Percentiles rank a stretch among this genome's conserved stretches.
phyloP scores from a whole-genome alignment of 805 yeast genomes.

The Candida parachauliodes region DNA sequence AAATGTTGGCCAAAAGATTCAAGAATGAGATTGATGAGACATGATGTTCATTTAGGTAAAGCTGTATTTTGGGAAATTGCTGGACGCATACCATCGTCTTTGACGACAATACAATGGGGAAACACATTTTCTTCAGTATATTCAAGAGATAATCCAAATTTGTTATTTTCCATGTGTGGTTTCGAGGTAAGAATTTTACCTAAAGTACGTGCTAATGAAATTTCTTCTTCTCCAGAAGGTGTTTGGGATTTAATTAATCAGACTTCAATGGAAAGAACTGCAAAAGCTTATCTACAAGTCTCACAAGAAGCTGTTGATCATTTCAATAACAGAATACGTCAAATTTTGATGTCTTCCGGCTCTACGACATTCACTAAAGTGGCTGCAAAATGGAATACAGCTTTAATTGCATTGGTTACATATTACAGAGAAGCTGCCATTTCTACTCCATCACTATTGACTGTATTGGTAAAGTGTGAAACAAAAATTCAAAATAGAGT shows the following conservation, averaged over 20 bases:
- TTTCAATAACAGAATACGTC: conserved; percentile 81
- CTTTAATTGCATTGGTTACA: conserved; percentile 77
- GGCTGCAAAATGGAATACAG: conserved; percentile 95
- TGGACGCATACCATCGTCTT: conserved; percentile 71
- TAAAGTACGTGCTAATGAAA: conserved; percentile 54
- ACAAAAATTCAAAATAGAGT: conserved; percentile 92
- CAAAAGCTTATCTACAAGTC: conserved; percentile 82
- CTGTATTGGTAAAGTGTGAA: conserved; percentile 83
- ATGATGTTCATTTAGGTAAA: conserved; percentile 87
- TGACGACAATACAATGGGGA: conserved; percentile 75
- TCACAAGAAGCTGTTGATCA: conserved; percentile 73
- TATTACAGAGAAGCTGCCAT: conserved; percentile 93
- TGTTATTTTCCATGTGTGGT: conserved; percentile 89
- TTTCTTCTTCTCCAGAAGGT: conserved; percentile 65
- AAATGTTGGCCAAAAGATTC: conserved; percentile 94
- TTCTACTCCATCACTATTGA: conserved; percentile 73
- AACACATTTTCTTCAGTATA: conserved; percentile 83
- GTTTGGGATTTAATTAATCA: conserved; percentile 85
- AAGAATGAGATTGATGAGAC: conserved; percentile 85
- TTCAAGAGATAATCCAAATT: conserved; percentile 83
- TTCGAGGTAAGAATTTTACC: conserved; percentile 91
- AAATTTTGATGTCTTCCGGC: conserved; percentile 91
- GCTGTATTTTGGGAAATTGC: conserved; percentile 90
- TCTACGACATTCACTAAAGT: conserved; percentile 92
- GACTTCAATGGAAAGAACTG: conserved; percentile 76